Evolutionary conservation across 768 basidiomycete genomes (phyloP).

Genomic region (Leccinellum luteum): DNA sequence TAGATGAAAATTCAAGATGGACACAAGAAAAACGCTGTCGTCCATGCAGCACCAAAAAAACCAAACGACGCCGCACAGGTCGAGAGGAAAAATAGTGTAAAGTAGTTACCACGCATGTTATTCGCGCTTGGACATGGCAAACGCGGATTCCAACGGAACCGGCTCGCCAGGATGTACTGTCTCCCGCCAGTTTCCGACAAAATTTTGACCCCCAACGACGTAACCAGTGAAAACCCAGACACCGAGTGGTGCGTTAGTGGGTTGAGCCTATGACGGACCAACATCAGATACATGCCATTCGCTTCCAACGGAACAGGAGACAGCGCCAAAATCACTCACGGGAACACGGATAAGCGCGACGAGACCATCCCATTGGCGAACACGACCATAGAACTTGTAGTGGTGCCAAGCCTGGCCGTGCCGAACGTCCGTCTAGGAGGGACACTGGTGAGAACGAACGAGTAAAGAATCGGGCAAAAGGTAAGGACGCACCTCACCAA

Average conservation of each 20-base stretch:
- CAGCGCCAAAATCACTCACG: conserved; percentile 14
- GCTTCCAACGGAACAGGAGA: neutral
- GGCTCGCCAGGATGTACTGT: conserved; percentile 33
- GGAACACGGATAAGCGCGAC: conserved; percentile 49
- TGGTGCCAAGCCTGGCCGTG: conserved; percentile 49
- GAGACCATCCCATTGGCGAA: conserved; percentile 59
- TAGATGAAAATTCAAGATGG: conserved; percentile 9
- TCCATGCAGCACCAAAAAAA: conserved; percentile 8
- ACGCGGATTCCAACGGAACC: conserved; percentile 59
- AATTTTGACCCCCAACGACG: conserved; percentile 57
- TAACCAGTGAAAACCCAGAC: conserved; percentile 66
- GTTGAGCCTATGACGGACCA: conserved; percentile 4
- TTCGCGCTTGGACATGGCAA: conserved; percentile 54
- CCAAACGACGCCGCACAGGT: neutral
- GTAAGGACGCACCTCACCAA: conserved; percentile 48
- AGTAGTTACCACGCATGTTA: neutral
- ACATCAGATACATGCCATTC: conserved; percentile 4
- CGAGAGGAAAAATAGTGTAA: neutral
- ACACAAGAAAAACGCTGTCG: neutral
- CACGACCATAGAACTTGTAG: conserved; percentile 50
- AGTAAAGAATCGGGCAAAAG: neutral
- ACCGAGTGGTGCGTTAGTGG: conserved; percentile 13
- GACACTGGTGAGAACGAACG: neutral
- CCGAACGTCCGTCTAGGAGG: conserved; percentile 43
- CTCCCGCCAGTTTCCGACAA: conserved; percentile 72